Conservation (phyloP, 73 alveolate species). For the Tetrahymena malaccensis region DNA sequence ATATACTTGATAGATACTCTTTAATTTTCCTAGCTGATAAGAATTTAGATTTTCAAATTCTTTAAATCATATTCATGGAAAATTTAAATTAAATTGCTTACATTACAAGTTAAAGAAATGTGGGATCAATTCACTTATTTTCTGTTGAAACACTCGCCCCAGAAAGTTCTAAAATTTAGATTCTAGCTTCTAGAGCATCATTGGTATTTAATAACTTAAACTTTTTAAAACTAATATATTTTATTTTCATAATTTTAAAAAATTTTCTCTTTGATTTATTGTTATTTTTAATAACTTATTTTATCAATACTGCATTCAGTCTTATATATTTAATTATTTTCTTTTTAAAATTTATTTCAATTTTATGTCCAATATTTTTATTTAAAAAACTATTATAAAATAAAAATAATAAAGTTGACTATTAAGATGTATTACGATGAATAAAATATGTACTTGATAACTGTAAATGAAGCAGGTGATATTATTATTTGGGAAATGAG, state of each 20-base stretch:
- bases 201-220: neutral
- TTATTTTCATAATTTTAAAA: too few species aligned
- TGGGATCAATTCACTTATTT: neutral
- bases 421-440: neutral
- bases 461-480: neutral
- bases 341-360: too few species aligned
- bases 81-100: neutral
- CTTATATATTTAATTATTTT: too few species aligned
- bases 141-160: neutral
- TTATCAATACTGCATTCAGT: too few species aligned
- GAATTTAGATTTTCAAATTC: neutral
- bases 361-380: too few species aligned
- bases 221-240: too few species aligned
- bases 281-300: too few species aligned
- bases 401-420: neutral
- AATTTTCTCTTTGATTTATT: too few species aligned
- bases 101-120: neutral
- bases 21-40: too few species aligned
- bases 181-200: neutral
- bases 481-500: neutral
- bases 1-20: neutral
- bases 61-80: neutral
- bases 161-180: neutral
- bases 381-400: too few species aligned
- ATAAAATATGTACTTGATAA: neutral